Evolutionary conservation across 371 early-diverging fungal genomes (phyloP).

Genomic region (Rhizopus delemar): DNA sequence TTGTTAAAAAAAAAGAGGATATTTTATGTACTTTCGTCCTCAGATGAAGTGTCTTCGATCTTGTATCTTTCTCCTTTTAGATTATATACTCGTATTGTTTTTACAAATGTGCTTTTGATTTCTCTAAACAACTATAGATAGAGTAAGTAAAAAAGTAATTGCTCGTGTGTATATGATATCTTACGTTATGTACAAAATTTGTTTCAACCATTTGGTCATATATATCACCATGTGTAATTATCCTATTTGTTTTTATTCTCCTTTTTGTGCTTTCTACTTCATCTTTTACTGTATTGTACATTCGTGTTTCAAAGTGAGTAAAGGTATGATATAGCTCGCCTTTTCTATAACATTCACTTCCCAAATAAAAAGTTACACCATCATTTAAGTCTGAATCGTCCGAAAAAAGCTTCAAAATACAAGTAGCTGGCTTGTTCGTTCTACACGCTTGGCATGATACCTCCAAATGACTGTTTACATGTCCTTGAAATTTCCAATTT

Average conservation of each 20-base stretch:
- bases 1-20: not conserved
- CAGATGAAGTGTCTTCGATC: conserved; percentile 4
- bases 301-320: conserved; percentile 22
- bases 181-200: conserved; percentile 13
- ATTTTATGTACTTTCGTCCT: not conserved
- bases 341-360: conserved; percentile 26
- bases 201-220: not conserved
- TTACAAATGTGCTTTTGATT: not conserved
- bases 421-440: conserved; percentile 21
- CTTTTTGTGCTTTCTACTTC: conserved; percentile 13
- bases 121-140: not conserved
- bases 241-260: conserved; percentile 5
- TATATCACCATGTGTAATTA: conserved; percentile 1
- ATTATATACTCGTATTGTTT: conserved; percentile 8
- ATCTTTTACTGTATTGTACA: conserved; percentile 15
- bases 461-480: not conserved
- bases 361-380: conserved; percentile 13
- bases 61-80: conserved; percentile 10
- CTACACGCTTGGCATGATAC: conserved; percentile 23
- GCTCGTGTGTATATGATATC: not conserved
- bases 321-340: conserved; percentile 25
- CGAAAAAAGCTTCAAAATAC: conserved; percentile 9
- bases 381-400: not conserved
- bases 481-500: conserved; percentile 9
- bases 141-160: not conserved